Percentiles rank a stretch among this genome's conserved stretches.
phyloP scores from a whole-genome alignment of 257 asterid species.

The Coffea eugenioides region DNA sequence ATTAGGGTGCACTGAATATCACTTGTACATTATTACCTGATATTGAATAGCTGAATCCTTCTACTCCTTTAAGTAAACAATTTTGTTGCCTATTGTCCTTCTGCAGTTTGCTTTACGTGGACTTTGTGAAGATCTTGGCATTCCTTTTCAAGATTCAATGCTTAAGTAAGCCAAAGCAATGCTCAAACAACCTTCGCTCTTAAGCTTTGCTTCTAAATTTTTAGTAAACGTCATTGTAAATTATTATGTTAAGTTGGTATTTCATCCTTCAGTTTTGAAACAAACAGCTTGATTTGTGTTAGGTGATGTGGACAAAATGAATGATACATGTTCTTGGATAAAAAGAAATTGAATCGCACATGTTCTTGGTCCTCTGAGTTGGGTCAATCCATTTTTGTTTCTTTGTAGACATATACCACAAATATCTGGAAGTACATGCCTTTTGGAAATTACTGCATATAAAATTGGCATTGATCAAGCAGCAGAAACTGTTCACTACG shows the following conservation, averaged over 20 bases:
- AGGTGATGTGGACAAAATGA: neutral
- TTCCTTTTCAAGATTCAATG: slow-evolving; percentile 81
- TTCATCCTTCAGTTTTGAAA: neutral
- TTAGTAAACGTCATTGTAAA: too few relatives aligned
- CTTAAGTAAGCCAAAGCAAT: slow-evolving; percentile 59
- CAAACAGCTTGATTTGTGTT: neutral
- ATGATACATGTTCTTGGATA: neutral
- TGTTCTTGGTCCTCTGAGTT: too few relatives aligned
- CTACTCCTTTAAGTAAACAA: slow-evolving; percentile 6
- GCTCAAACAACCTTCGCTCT: neutral
- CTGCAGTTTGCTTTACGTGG: slow-evolving; percentile 63
- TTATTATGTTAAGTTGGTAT: neutral
- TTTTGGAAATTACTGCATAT: too few relatives aligned
- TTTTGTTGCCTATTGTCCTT: slow-evolving; percentile 18
- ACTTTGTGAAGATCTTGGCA: slow-evolving; percentile 74
- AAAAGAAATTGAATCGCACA: neutral
- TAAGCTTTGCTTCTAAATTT: neutral
- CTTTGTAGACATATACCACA: too few relatives aligned
- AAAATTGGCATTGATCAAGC: too few relatives aligned
- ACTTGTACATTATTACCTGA: neutral
- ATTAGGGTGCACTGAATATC: neutral
- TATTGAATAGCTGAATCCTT: slow-evolving; percentile 1
- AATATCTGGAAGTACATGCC: too few relatives aligned
- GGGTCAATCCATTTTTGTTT: too few relatives aligned
- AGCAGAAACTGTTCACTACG: too few relatives aligned